Evolutionary conservation across 176 grass and related monocot species (phyloP), one percentile per base, ranked within the genome.

Genomic region (Canna indica): DNA sequence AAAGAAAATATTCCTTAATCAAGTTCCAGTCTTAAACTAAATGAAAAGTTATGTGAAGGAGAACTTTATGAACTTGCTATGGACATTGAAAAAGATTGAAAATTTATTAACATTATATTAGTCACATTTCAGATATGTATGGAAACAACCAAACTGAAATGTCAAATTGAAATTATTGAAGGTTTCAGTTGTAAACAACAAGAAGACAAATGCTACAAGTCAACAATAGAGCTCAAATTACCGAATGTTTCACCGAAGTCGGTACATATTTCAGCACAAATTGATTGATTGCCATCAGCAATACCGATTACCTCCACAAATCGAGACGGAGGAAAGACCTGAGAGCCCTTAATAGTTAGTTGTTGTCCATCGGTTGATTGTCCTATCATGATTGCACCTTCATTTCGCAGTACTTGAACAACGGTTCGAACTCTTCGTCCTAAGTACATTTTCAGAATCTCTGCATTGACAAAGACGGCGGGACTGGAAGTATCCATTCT

Each of bases 401-500:
- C 94, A 31, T 70, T 77, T 44, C 65, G 59, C 68, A 85, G 76
- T 16, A 90, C 82, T 81, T 97, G 82, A 65, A 97, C 67, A 32
- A 92, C 94, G 0, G 94, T 57, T 27, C 94, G 86, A 38, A 97
- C 88, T 82, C 86, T 86, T 35, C 86, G 68, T 2, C 89, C 86
- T 45, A 81, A 44, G 53, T 83, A 87, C 86, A 78, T 85, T n/a
- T 80, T 85, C 52, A 97, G 71, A 71, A 67, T 54, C 77, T 92
- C 84, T 62, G 73, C 88, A 67, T 97, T 92, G 38, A 92, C 94
- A 3, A 92, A 79, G 24, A 73, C 82, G 14, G 94, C 70, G 74
- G 89, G 89, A 53, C 70, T 85, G 34, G 94, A 90, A 36, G 89
- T 83, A 80, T 97, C 94, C 94, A 97, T 97, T 77, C 14, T 59